These are phyloP conservation scores for Sugiyamaella boreocaroliniensis DNA, from an alignment of 805 yeast species.

Conservation along the genomic window DNA sequence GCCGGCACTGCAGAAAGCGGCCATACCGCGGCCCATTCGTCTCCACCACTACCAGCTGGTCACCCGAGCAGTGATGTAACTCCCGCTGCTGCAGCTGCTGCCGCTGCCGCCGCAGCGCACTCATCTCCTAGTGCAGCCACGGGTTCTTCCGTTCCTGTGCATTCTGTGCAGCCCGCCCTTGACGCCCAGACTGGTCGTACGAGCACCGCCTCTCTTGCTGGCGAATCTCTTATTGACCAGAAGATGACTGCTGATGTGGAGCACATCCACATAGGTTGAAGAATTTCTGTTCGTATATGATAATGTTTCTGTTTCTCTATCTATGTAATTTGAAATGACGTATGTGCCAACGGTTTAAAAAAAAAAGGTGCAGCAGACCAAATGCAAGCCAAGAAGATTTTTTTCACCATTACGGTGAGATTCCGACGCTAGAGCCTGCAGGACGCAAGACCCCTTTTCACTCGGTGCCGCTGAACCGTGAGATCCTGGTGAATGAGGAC, in stretches of 20 bases:
- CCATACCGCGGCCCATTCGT: slow-evolving; percentile 1
- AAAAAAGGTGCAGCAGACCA: no score
- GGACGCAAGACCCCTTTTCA: no score
- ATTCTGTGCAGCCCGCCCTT: slow-evolving; percentile 1
- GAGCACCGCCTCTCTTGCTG: neutral
- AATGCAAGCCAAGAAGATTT: no score
- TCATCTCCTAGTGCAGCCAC: neutral
- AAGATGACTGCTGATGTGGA: neutral
- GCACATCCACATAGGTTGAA: slow-evolving; percentile 1
- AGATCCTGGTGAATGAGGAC: no score
- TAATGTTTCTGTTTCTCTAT: no score
- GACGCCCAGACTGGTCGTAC: neutral
- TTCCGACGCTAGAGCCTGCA: no score
- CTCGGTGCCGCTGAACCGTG: no score
- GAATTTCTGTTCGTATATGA: no score
- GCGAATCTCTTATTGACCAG: neutral
- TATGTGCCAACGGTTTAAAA: no score
- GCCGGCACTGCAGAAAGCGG: slow-evolving; percentile 5
- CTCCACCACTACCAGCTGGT: neutral
- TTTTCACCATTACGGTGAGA: no score
- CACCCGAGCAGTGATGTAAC: neutral
- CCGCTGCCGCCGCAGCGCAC: neutral
- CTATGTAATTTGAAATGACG: neutral
- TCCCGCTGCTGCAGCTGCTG: neutral
- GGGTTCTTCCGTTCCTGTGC: neutral